A percentile compares a stretch with the other conserved stretches of the same genome.
These are phyloP conservation scores for Gonapodya prolifera DNA, from an alignment of 192 early-diverging fungal genomes.

Conservation along the genomic window DNA sequence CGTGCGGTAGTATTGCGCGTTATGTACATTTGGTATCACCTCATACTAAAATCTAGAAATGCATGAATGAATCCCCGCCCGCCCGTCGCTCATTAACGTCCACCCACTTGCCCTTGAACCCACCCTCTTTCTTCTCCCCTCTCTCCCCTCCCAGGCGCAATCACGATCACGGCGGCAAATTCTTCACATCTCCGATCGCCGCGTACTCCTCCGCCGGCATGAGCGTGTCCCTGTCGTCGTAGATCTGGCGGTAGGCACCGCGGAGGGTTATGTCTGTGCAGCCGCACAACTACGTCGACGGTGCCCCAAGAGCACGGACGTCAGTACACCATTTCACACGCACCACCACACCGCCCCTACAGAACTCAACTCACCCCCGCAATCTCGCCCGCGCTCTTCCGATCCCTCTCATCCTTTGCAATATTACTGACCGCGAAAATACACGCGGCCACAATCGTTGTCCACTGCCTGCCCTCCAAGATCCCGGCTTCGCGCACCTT, in stretches of 20 bases:
- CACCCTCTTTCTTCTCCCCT: no score
- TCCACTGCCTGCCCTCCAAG: conserved; percentile 80
- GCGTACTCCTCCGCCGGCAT: conserved; percentile 1
- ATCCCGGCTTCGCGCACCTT: conserved; percentile 66
- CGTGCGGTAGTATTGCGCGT: no score
- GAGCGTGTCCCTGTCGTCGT: conserved; percentile 30
- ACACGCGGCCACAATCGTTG: conserved; percentile 82
- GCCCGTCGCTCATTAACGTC: no score
- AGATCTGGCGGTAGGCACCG: conserved; percentile 64
- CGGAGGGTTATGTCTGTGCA: conserved; percentile 92
- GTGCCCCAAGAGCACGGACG: no score
- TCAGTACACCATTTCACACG: no score
- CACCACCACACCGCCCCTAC: not conserved
- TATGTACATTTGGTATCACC: no score
- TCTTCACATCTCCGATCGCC: no score
- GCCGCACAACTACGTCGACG: conserved; percentile 23
- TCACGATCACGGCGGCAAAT: no score
- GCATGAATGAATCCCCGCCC: no score
- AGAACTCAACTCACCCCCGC: conserved; percentile 51
- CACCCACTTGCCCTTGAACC: no score
- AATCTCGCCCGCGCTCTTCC: conserved; percentile 61
- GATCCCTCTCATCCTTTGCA: conserved; percentile 29
- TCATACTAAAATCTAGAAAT: no score
- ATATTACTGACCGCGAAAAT: conserved; percentile 77
- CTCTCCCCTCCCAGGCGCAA: no score